Evolutionary conservation across 2,329 filamentous ascomycete species (phyloP), one percentile per base, ranked within the genome.

Genomic region (Pseudogymnoascus sp.): DNA sequence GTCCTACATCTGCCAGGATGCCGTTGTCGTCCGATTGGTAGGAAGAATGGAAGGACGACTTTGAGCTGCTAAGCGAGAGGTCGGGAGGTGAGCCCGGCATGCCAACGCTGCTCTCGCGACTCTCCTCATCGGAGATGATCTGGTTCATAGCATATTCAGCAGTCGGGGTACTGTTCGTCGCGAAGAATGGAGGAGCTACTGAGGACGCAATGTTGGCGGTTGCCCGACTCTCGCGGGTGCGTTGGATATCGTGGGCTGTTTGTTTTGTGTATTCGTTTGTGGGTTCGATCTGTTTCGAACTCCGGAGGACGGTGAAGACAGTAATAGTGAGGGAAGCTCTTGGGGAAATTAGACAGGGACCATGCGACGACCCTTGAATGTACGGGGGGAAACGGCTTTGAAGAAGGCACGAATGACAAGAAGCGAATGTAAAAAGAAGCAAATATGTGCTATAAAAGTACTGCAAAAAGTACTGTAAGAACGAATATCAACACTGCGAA

Each of bases 31-130:
- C 89, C 70, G 85, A 79, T 61, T 87, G 89, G 66, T 84, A 87
- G 63, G 89, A 87, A 38, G 92, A 96, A 69, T 88, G 89, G 71
- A 93, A 89, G 60, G 91, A 96, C 28, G 91, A 95, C 76, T 93
- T 96, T 65, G 91, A 96, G 68, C 82, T 83, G 31, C 50, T 56
- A 16, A 56, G 50, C 59, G 89, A 91, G 77, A 96, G 86, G 71
- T 91, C 90, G 65, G 89, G 89, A 64, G 89, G 89, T 68, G 89
- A 91, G 74, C 83, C 84, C 56, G 88, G 87, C 66, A 70, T 72
- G 60, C 50, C 50, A 56, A 56, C 28, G 16, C 50, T 56, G 28
- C 50, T 56, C 50, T 0, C 76, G 78, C 37, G 74, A 77, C 14
- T 78, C 50, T 56, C 50, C 50, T 56, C 50, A 56, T 56, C 62